Evolutionary conservation across 306 rosid genomes (phyloP).

Genomic region (Dryas alaskensis): DNA sequence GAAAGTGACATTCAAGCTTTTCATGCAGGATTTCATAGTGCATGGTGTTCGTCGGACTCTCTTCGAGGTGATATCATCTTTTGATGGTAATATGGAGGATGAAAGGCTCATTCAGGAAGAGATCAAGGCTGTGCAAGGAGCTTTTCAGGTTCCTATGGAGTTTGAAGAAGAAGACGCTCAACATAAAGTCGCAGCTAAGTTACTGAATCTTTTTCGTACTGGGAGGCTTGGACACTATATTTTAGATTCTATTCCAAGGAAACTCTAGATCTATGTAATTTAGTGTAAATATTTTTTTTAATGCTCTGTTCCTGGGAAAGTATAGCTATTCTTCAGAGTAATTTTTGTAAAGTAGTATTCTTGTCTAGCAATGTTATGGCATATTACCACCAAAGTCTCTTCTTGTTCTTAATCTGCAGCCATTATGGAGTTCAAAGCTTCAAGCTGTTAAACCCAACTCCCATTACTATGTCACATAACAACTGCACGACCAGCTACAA

Average conservation of each 20-base stretch:
- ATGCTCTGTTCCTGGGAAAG: background rate
- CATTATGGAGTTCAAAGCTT: too few species aligned
- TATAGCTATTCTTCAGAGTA: background rate
- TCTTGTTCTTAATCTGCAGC: too few species aligned
- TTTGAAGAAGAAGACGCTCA: conserved; percentile 33
- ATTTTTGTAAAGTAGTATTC: background rate
- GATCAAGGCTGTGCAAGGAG: conserved; percentile 44
- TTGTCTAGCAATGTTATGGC: background rate
- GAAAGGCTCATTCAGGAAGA: conserved; percentile 51
- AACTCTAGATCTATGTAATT: conserved; percentile 1
- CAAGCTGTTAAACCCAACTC: too few species aligned
- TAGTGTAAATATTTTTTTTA: background rate
- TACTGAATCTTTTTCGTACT: conserved; percentile 72
- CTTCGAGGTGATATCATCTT: conserved; percentile 49
- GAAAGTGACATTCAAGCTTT: background rate
- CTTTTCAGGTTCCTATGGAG: conserved; percentile 48
- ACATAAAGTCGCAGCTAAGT: conserved; percentile 53
- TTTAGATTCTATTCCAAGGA: conserved; percentile 50
- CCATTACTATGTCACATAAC: too few species aligned
- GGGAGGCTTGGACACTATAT: conserved; percentile 78
- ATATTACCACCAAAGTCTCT: too few species aligned
- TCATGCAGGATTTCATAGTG: conserved; percentile 59
- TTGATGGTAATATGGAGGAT: conserved; percentile 41
- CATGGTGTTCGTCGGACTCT: conserved; percentile 54
- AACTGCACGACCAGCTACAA: too few species aligned